Evolutionary conservation across 1,139 yeast species (phyloP).

Genomic region (Spathaspora sp.): DNA sequence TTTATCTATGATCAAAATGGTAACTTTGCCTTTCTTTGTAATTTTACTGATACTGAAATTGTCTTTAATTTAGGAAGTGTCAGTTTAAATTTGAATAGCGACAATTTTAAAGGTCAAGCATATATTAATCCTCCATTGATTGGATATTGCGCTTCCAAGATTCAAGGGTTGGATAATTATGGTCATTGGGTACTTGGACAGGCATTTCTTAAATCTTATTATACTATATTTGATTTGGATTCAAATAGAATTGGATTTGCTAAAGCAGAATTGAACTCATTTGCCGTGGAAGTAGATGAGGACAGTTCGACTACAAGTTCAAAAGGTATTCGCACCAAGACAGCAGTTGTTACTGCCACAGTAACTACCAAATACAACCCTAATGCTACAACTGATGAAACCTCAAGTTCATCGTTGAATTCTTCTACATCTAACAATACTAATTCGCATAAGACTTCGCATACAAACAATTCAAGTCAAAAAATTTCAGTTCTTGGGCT

Average conservation of each 20-base stretch:
- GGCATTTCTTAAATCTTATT: constrained; percentile 55
- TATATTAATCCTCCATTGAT: constrained; percentile 34
- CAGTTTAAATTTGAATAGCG: constrained; percentile 45
- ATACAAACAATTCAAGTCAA: not conserved
- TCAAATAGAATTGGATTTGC: constrained; percentile 49
- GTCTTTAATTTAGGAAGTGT: constrained; percentile 40
- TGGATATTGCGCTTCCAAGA: constrained; percentile 65
- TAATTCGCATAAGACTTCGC: not conserved
- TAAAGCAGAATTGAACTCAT: constrained; percentile 8
- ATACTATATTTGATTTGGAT: constrained; percentile 59
- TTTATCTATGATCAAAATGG: constrained; percentile 54
- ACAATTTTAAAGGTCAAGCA: constrained; percentile 48
- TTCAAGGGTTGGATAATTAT: constrained; percentile 50
- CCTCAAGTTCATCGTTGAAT: too few species aligned
- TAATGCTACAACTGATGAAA: not conserved
- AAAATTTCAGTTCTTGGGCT: not conserved
- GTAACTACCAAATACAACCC: not conserved
- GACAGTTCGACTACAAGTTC: too few species aligned
- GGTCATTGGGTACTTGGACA: constrained; percentile 57
- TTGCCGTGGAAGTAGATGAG: not conserved
- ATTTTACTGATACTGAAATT: constrained; percentile 35
- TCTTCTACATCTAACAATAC: not conserved
- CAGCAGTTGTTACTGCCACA: not conserved
- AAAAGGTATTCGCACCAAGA: not conserved
- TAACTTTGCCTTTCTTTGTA: constrained; percentile 62